Evolutionary conservation across 2,329 filamentous ascomycete species (phyloP).

Genomic region (Hypoxylon sp.): DNA sequence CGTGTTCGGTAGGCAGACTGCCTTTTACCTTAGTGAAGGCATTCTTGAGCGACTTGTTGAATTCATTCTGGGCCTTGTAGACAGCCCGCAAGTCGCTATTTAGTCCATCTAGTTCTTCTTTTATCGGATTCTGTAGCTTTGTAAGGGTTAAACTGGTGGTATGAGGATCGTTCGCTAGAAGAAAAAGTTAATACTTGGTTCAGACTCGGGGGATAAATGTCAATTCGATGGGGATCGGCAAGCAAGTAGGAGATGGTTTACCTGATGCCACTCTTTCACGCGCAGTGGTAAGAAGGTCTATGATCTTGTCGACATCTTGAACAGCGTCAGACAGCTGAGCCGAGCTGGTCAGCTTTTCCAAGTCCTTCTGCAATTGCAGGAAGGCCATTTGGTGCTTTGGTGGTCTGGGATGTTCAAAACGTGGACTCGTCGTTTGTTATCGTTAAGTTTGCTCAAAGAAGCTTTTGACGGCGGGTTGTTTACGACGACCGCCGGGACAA

Average conservation of each 20-base stretch:
- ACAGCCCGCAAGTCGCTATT: constrained; percentile 87
- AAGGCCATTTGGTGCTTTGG: constrained; percentile 62
- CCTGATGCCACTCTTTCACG: constrained; percentile 80
- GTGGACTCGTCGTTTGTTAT: background rate
- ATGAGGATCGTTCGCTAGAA: constrained; percentile 71
- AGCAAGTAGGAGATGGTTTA: constrained; percentile 54
- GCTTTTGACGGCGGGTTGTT: background rate
- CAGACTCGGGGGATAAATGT: background rate
- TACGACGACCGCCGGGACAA: background rate
- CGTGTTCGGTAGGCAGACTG: constrained; percentile 82
- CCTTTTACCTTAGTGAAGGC: constrained; percentile 78
- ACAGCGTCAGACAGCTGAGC: constrained; percentile 80
- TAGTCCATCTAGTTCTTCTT: constrained; percentile 82
- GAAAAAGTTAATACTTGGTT: constrained; percentile 11
- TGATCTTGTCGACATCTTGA: constrained; percentile 84
- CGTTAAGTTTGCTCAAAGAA: constrained; percentile 12
- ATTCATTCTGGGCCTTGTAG: constrained; percentile 84
- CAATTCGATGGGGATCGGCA: background rate
- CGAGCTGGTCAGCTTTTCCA: constrained; percentile 78
- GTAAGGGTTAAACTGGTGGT: constrained; percentile 81
- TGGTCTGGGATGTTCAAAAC: constrained; percentile 17
- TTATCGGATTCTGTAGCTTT: constrained; percentile 88
- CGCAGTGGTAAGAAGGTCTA: constrained; percentile 81
- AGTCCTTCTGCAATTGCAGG: constrained; percentile 76
- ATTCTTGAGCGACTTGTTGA: constrained; percentile 88